Conservation (phyloP, 257 asterid species). For the Lavandula angustifolia region DNA sequence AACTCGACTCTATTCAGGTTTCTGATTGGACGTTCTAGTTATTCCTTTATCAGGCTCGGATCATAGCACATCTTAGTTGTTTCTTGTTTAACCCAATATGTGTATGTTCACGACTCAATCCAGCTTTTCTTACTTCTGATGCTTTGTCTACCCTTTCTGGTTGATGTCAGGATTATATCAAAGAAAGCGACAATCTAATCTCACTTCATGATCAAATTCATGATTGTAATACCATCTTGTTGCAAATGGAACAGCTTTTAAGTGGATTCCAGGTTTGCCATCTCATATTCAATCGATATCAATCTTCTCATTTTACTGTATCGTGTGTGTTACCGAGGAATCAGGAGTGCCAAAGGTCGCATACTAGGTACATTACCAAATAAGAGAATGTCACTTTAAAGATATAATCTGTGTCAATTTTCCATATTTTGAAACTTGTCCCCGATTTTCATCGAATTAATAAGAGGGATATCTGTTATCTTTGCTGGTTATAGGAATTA, state of each 20-base stretch:
- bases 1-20: conserved; percentile 82
- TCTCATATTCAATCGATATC: conserved; percentile 6
- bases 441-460: neutral
- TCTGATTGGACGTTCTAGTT: conserved; percentile 24
- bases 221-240: conserved; percentile 78
- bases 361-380: neutral
- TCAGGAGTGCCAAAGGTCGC: conserved; percentile 6
- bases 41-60: neutral
- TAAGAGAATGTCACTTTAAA: neutral
- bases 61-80: conserved; percentile 6
- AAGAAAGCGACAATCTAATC: conserved; percentile 87
- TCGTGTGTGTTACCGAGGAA: neutral
- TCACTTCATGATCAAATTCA: conserved; percentile 90
- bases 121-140: conserved; percentile 17
- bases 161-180: conserved; percentile 67
- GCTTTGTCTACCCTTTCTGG: conserved; percentile 10
- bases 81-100: neutral
- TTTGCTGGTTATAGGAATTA: neutral
- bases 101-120: neutral
- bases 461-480: neutral
- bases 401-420: neutral
- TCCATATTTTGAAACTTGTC: neutral
- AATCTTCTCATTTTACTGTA: conserved; percentile 12
- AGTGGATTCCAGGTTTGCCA: conserved; percentile 77
- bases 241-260: conserved; percentile 83